phyloP scores from a whole-genome alignment of 2,329 filamentous ascomycete genomes.

The Blastomyces percursus region DNA sequence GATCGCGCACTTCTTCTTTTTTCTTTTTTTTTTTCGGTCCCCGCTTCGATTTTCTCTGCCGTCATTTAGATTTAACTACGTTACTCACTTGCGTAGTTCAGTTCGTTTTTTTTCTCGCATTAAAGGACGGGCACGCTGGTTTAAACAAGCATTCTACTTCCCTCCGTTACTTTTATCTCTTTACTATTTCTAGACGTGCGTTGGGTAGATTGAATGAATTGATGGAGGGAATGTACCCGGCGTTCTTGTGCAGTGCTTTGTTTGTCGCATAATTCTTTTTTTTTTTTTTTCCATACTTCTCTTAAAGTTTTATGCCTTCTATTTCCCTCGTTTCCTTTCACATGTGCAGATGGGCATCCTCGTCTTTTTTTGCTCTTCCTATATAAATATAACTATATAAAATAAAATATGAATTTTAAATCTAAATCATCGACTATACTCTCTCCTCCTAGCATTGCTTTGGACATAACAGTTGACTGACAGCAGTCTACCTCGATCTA shows the following conservation, averaged over 20 bases:
- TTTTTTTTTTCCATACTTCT: not conserved
- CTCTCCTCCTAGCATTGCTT: not conserved
- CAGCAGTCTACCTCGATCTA: too few relatives aligned
- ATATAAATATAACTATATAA: not conserved
- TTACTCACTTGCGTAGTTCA: not conserved
- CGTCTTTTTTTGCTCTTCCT: not conserved
- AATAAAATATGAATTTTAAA: not conserved
- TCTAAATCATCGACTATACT: not conserved
- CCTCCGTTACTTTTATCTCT: not conserved
- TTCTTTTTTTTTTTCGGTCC: too few relatives aligned
- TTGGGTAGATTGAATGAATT: not conserved
- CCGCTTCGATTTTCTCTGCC: not conserved
- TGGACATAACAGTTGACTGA: not conserved
- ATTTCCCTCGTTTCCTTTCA: not conserved
- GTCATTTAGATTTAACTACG: not conserved
- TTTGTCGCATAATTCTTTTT: not conserved
- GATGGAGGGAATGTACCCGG: not conserved
- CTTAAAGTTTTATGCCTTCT: too few relatives aligned
- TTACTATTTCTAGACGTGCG: not conserved
- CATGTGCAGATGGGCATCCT: not conserved
- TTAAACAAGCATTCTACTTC: not conserved
- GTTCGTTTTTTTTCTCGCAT: not conserved
- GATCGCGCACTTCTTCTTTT: too few relatives aligned
- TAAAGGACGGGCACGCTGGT: not conserved
- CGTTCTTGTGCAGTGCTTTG: not conserved